Base-by-base conservation (phyloP, 2,329 filamentous ascomycete genomes). In the Arthrobotrys iridis region DNA sequence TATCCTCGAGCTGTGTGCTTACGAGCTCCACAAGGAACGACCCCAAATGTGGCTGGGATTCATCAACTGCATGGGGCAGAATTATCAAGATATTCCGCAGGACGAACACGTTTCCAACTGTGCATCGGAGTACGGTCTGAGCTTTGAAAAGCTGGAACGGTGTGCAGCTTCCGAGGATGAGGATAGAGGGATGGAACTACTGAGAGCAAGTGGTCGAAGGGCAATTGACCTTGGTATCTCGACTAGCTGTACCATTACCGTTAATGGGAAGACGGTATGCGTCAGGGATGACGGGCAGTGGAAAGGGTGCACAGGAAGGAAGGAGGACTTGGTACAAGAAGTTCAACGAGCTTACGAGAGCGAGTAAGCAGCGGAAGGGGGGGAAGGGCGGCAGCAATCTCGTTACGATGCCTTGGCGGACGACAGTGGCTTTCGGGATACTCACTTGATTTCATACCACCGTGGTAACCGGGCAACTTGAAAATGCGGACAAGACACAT, bases 1-100 rank as follows among this genome's bases (percentile, higher is more conserved):
- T 83, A 96, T 97, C 81, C 86, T 99, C 82, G 91, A 97, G 82
- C 90, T 99, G 57, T 99, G 95, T 83, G 93, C 93, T 33, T 89
- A 90, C 72, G 86, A 90, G 77, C 86, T 95, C 30, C 95, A 95
- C 80, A 91, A 92, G 28, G 89, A 93, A 78, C 82, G 83, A 4
- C 81, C 84, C 1, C 95, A 96, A 83, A 91, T 90, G 77, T 93
- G 91, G 79, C 88, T 99, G 20, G 94, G 94, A 76, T 99, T 98
- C 83, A 90, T 93, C 68, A 95, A 96, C 87, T 99, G 95, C 83
- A 84, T 99, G 68, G 89, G 90, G 20, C 87, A 86, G 77, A 87
- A 93, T 76, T 99, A 93, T 82, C 65, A 85, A 20, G 83, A 89
- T 5, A 97, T 99, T 33, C 94, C 95, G 1, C 85, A 91, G 33